Conservation (phyloP, 148 eudicot species). For the Spergularia bocconei region DNA sequence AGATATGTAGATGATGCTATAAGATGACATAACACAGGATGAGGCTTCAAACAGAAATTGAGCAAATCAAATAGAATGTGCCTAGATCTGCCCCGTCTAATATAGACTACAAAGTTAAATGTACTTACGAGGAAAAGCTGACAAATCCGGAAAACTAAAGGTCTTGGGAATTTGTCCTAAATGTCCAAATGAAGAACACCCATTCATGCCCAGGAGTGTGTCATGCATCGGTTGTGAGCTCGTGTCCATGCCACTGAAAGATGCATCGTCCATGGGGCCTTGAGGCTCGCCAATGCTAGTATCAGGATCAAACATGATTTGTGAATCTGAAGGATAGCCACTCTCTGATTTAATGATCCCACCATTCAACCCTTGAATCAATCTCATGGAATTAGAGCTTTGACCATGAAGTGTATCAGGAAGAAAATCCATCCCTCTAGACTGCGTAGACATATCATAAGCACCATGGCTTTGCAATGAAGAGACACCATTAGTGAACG, state of each 20-base stretch:
- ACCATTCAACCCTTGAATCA: constrained; percentile 56
- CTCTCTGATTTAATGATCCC: constrained; percentile 52
- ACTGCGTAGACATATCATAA: constrained; percentile 38
- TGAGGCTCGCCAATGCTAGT: constrained; percentile 46
- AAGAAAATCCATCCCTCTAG: constrained; percentile 41
- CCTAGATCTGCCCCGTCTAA: not conserved
- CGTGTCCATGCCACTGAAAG: constrained; percentile 51
- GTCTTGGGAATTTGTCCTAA: constrained; percentile 58
- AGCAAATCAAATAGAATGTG: not conserved
- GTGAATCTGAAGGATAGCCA: constrained; percentile 42
- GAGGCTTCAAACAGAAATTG: not conserved
- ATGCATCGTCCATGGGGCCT: constrained; percentile 42
- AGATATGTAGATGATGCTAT: not conserved
- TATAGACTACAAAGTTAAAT: not conserved
- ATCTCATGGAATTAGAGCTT: constrained; percentile 47
- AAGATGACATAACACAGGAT: not conserved
- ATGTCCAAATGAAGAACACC: constrained; percentile 43
- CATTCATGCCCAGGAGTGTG: constrained; percentile 42
- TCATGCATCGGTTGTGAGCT: constrained; percentile 52
- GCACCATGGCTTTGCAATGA: constrained; percentile 40
- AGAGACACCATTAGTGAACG: constrained; percentile 56
- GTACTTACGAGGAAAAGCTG: constrained; percentile 49
- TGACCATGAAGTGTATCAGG: constrained; percentile 53
- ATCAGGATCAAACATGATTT: constrained; percentile 41
- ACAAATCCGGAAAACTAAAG: constrained; percentile 63